Evolutionary conservation across 2,329 filamentous ascomycete genomes (phyloP).

Genomic region (Verticillium tricorpus): DNA sequence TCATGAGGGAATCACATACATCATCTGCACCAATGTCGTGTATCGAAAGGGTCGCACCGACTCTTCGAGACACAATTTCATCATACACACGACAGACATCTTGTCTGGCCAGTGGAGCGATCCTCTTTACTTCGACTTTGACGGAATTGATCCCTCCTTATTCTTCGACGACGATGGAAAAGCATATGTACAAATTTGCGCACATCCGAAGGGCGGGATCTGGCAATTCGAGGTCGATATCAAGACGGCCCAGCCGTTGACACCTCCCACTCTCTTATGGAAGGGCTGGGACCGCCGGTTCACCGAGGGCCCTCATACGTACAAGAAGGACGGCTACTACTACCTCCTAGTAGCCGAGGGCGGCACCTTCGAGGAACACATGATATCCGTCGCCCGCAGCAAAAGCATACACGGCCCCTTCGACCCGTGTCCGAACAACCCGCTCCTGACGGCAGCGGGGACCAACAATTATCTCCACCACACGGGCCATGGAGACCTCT

Average conservation of each 20-base stretch:
- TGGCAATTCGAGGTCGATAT: slow-evolving; percentile 11
- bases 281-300: slow-evolving; percentile 3
- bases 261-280: neutral
- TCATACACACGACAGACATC: slow-evolving; percentile 16
- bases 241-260: neutral
- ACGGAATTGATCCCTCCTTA: slow-evolving; percentile 43
- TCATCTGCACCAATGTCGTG: slow-evolving; percentile 17
- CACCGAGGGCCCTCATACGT: slow-evolving; percentile 35
- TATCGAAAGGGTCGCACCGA: neutral
- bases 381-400: slow-evolving; percentile 30
- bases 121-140: slow-evolving; percentile 29
- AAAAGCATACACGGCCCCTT: slow-evolving; percentile 29
- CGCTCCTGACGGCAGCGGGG: slow-evolving; percentile 28
- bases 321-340: slow-evolving; percentile 37
- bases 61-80: slow-evolving; percentile 14
- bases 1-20: slow-evolving; percentile 16
- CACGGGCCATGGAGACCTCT: slow-evolving; percentile 26
- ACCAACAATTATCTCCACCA: slow-evolving; percentile 24
- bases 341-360: slow-evolving; percentile 47
- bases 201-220: slow-evolving; percentile 11
- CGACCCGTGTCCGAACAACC: slow-evolving; percentile 28
- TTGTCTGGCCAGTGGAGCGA: slow-evolving; percentile 18
- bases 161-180: slow-evolving; percentile 35
- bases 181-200: slow-evolving; percentile 23
- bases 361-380: slow-evolving; percentile 33